A percentile compares a stretch with the other conserved stretches of the same genome.
Evolutionary conservation across 2,329 filamentous ascomycete genomes (phyloP).

Genomic region (Ambrosiella beaveri): DNA sequence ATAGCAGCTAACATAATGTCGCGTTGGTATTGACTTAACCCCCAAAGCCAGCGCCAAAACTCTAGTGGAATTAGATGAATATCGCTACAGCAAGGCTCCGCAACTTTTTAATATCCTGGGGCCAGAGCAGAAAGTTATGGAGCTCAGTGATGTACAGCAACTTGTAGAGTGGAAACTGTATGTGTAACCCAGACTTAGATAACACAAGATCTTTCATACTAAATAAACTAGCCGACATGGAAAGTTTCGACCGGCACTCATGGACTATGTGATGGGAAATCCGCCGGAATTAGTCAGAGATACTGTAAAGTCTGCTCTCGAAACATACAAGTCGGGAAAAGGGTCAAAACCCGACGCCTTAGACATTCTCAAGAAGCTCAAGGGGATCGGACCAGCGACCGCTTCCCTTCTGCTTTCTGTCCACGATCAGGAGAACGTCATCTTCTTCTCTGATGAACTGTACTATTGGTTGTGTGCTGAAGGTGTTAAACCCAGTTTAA

Average conservation of each 20-base stretch:
- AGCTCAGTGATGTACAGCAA: conserved; percentile 37
- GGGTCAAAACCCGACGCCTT: conserved; percentile 23
- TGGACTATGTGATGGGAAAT: conserved; percentile 47
- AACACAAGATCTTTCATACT: background rate
- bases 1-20: background rate
- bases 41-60: conserved; percentile 32
- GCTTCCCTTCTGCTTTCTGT: conserved; percentile 57
- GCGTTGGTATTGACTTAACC: conserved; percentile 14
- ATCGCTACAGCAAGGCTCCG: conserved; percentile 39
- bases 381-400: conserved; percentile 63
- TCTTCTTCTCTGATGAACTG: conserved; percentile 70
- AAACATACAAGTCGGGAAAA: conserved; percentile 20
- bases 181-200: conserved; percentile 17
- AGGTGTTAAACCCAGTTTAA: conserved; percentile 36
- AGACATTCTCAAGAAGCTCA: conserved; percentile 40
- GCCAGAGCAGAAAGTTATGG: conserved; percentile 25
- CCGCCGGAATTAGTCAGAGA: conserved; percentile 24
- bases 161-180: conserved; percentile 59
- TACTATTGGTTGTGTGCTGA: conserved; percentile 52
- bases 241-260: conserved; percentile 42
- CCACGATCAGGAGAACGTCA: conserved; percentile 37
- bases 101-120: conserved; percentile 24
- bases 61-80: conserved; percentile 40
- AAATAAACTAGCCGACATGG: conserved; percentile 33
- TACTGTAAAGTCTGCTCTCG: conserved; percentile 36